A percentile compares a stretch with the other conserved stretches of the same genome.
Evolutionary conservation across 257 asterid species (phyloP).

Genomic region (Asclepias syriaca): DNA sequence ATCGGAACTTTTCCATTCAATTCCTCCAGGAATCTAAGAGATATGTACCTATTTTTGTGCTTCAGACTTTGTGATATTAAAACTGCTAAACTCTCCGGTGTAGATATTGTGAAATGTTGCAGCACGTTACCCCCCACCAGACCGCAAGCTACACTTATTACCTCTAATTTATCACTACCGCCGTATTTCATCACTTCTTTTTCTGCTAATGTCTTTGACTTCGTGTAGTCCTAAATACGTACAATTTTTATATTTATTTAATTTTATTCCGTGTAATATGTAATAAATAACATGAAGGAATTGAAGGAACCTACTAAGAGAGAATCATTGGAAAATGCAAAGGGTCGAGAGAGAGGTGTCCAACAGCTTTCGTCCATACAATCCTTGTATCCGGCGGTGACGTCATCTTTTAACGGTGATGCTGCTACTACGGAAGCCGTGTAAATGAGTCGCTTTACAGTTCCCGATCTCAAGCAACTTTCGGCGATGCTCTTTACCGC

Average conservation of each 20-base stretch:
- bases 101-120: constrained; percentile 4
- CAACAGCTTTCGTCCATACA: constrained; percentile 40
- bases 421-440: constrained; percentile 28
- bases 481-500: constrained; percentile 27
- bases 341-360: constrained; percentile 30
- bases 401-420: constrained; percentile 34
- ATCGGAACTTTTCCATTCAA: constrained; percentile 45
- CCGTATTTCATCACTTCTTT: constrained; percentile 38
- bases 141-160: constrained; percentile 49
- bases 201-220: constrained; percentile 55
- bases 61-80: constrained; percentile 26
- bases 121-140: constrained; percentile 58
- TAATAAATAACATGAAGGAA: background rate
- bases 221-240: constrained; percentile 32
- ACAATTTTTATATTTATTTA: too few species aligned
- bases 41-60: constrained; percentile 3
- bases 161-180: constrained; percentile 34
- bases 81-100: constrained; percentile 22
- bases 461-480: constrained; percentile 28
- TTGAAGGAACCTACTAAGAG: constrained; percentile 4
- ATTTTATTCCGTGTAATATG: background rate
- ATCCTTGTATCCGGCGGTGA: constrained; percentile 27
- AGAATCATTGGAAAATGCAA: background rate
- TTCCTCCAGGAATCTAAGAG: constrained; percentile 47
- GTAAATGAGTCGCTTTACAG: constrained; percentile 30